phyloP scores from a whole-genome alignment of 768 basidiomycete genomes.

The Clitopilus passeckerianus region DNA sequence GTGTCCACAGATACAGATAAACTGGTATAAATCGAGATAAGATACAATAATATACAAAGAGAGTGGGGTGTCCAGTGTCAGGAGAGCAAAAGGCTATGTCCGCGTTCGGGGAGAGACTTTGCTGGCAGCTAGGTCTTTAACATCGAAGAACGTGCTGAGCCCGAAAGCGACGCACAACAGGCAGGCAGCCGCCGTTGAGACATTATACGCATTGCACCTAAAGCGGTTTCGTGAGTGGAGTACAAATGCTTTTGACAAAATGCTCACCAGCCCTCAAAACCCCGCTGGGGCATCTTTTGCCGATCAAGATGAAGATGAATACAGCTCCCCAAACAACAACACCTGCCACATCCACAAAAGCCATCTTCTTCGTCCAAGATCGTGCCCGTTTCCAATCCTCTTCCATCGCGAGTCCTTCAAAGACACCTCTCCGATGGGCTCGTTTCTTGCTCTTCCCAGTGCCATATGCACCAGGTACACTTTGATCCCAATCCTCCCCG shows the following conservation, averaged over 20 bases:
- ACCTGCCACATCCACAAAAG: conserved; percentile 42
- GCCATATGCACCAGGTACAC: conserved; percentile 31
- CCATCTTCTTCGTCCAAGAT: conserved; percentile 45
- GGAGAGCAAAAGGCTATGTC: conserved; percentile 7
- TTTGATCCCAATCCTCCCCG: conserved; percentile 29
- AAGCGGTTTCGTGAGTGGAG: not conserved
- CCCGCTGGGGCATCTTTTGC: conserved; percentile 62
- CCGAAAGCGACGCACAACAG: conserved; percentile 51
- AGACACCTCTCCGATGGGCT: conserved; percentile 42
- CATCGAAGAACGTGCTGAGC: conserved; percentile 55
- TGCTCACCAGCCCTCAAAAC: conserved; percentile 59
- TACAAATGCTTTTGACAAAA: not conserved
- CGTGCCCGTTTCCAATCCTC: conserved; percentile 57
- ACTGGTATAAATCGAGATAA: not conserved
- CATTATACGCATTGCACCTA: conserved; percentile 72
- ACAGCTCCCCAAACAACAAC: conserved; percentile 50
- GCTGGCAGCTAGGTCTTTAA: conserved; percentile 61
- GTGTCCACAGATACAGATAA: conserved; percentile 1
- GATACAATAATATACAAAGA: not conserved
- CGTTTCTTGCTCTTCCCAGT: conserved; percentile 26
- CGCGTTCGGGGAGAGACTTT: conserved; percentile 59
- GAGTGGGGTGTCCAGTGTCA: not conserved
- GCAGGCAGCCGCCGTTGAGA: conserved; percentile 59
- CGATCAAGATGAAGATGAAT: conserved; percentile 57
- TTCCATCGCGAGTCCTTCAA: conserved; percentile 61